A percentile compares a stretch with the other conserved stretches of the same genome.
Conservation (phyloP, 2,329 filamentous ascomycete species). For the Neoarthrinium moseri region DNA sequence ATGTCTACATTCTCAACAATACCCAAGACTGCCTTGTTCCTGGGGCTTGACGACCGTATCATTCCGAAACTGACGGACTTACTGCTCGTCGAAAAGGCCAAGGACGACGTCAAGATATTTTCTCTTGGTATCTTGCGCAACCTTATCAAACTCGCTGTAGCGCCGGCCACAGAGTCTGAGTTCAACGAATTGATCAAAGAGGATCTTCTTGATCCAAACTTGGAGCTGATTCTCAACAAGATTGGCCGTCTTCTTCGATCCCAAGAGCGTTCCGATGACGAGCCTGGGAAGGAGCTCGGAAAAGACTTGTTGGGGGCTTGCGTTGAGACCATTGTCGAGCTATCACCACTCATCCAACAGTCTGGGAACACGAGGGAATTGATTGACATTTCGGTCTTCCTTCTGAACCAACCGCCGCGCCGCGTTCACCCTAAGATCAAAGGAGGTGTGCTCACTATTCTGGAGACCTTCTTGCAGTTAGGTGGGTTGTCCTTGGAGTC, state of each 20-base stretch:
- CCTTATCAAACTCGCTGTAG: slow-evolving; percentile 60
- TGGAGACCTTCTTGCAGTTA: slow-evolving; percentile 76
- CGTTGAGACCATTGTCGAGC: slow-evolving; percentile 74
- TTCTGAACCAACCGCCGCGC: slow-evolving; percentile 81
- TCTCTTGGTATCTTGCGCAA: slow-evolving; percentile 74
- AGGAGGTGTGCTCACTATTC: slow-evolving; percentile 72
- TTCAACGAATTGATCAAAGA: slow-evolving; percentile 55
- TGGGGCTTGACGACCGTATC: slow-evolving; percentile 62
- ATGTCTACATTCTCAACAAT: slow-evolving; percentile 78
- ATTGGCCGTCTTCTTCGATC: slow-evolving; percentile 67
- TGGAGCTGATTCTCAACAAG: slow-evolving; percentile 62
- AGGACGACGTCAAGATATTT: slow-evolving; percentile 83
- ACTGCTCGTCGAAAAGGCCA: slow-evolving; percentile 69
- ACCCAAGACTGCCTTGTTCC: slow-evolving; percentile 64
- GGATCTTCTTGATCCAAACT: slow-evolving; percentile 55
- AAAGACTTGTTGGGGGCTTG: slow-evolving; percentile 77
- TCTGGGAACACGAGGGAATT: slow-evolving; percentile 72
- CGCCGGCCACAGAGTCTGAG: slow-evolving; percentile 53
- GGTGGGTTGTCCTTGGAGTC: slow-evolving; percentile 55
- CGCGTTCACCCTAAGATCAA: slow-evolving; percentile 83
- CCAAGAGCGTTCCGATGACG: slow-evolving; percentile 27
- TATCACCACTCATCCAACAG: slow-evolving; percentile 69
- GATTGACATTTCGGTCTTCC: slow-evolving; percentile 74
- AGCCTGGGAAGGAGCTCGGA: slow-evolving; percentile 41
- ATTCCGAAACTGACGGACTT: slow-evolving; percentile 71